Percentiles rank a stretch among this genome's conserved stretches.
phyloP scores from a whole-genome alignment of 306 rosid genomes.

The Rubus idaeus region DNA sequence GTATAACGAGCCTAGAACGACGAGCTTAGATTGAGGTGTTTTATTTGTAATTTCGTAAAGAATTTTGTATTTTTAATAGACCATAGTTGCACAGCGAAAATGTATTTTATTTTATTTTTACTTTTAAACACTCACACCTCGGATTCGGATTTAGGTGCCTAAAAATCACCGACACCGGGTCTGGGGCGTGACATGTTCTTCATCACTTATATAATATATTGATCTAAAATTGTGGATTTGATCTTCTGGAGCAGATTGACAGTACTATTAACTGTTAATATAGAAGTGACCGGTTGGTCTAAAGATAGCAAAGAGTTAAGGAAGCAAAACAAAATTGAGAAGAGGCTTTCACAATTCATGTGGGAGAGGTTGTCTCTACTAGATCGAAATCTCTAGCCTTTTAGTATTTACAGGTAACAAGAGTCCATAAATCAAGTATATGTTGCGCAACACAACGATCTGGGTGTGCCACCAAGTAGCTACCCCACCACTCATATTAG shows the following conservation, averaged over 20 bases:
- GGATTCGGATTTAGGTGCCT: no score
- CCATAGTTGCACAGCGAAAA: no score
- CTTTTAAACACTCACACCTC: no score
- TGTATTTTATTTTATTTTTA: no score
- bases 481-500: not conserved
- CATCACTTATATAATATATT: not conserved
- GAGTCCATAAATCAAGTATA: not conserved
- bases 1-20: no score
- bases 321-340: not conserved
- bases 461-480: not conserved
- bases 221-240: not conserved
- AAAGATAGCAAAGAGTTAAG: not conserved
- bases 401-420: not conserved
- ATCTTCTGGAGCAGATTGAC: no score
- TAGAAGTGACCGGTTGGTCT: not conserved
- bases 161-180: no score
- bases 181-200: no score
- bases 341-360: not conserved
- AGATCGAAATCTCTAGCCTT: not conserved
- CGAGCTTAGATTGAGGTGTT: no score
- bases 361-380: not conserved
- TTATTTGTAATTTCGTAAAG: no score
- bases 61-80: no score
- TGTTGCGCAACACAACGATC: not conserved
- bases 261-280: not conserved